These are phyloP conservation scores for Niebla homalea DNA, from an alignment of 495 filamentous ascomycete species.

Conservation along the genomic window DNA sequence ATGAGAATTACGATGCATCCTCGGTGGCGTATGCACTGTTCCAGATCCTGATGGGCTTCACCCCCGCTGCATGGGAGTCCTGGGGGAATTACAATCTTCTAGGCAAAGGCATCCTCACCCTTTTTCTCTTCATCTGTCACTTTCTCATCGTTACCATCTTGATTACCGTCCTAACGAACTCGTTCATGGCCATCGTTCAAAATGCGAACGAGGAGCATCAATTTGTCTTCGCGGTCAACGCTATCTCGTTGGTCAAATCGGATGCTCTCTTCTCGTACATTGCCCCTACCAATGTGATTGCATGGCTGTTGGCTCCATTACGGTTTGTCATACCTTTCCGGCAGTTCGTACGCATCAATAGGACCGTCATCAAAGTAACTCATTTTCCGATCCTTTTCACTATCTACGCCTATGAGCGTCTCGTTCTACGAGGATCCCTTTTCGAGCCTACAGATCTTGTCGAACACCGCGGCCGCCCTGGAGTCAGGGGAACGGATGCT, in stretches of 20 bases:
- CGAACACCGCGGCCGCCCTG: slow-evolving; percentile 29
- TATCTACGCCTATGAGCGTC: slow-evolving; percentile 77
- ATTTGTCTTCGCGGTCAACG: slow-evolving; percentile 87
- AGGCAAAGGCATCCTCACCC: slow-evolving; percentile 56
- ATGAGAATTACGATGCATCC: slow-evolving; percentile 40
- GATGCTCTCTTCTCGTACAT: slow-evolving; percentile 87
- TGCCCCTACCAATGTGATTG: slow-evolving; percentile 75
- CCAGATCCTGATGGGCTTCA: slow-evolving; percentile 84
- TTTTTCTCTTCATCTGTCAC: slow-evolving; percentile 87
- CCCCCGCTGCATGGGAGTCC: slow-evolving; percentile 55
- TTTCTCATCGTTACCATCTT: slow-evolving; percentile 89
- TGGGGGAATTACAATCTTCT: slow-evolving; percentile 71
- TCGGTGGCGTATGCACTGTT: slow-evolving; percentile 78
- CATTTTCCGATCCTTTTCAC: slow-evolving; percentile 75
- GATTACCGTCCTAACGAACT: slow-evolving; percentile 84
- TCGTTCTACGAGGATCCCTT: slow-evolving; percentile 51
- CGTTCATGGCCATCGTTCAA: slow-evolving; percentile 83
- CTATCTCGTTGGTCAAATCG: slow-evolving; percentile 91
- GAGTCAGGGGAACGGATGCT: slow-evolving; percentile 34
- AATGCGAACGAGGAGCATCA: slow-evolving; percentile 90
- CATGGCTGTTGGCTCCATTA: slow-evolving; percentile 71
- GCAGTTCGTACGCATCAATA: slow-evolving; percentile 67
- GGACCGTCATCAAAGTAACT: slow-evolving; percentile 75
- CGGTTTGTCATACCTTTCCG: slow-evolving; percentile 66
- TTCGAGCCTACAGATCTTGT: slow-evolving; percentile 66